Evolutionary conservation across 2,329 filamentous ascomycete species (phyloP), one percentile per base, ranked within the genome.

Genomic region (Bisporella sp.): DNA sequence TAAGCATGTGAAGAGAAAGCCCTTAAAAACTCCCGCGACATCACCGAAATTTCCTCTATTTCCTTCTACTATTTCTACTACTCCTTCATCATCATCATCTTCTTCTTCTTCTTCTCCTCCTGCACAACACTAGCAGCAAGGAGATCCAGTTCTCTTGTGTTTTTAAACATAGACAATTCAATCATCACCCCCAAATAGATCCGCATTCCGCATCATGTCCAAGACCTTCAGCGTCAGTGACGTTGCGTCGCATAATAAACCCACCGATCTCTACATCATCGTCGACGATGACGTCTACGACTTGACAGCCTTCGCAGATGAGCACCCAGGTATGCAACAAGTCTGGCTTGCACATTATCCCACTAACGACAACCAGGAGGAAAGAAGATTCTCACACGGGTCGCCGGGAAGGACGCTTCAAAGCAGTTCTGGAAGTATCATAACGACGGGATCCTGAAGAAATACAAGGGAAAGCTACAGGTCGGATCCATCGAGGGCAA

Each of bases 241-340:
- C 68, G 92, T 99, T 56, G 84, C 91, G 66, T 82, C 87, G 71
- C 91, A 97, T 71, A 96, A 89, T 77, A 96, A 92, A 73, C 71
- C 84, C 43, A 82, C 89, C 65, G 85, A 84, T 66, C 77, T 96
- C 54, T 97, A 84, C 81, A 88, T 97, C 64, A 81, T 95, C 58
- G 83, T 97, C 59, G 92, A 97, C 60, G 87, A 91, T 63, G 92
- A 97, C 70, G 92, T 97, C 59, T 97, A 96, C 70, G 92, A 99
- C 66, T 68, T 97, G 62, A 95, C 90, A 61, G 90, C 84, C 65
- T 92, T 92, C 68, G 85, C 89, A 68, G 84, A 91, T 54, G 86
- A 91, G 58, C 87, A 92, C 68, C 88, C 87, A 67, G 89, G 89
- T 80, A 74, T 21, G 21, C 21, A 21, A 21, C 21, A 21, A 21